Percentiles rank a stretch among this genome's conserved stretches.
Evolutionary conservation across 2,329 filamentous ascomycete species (phyloP).

Genomic region (Lojkania enalia): DNA sequence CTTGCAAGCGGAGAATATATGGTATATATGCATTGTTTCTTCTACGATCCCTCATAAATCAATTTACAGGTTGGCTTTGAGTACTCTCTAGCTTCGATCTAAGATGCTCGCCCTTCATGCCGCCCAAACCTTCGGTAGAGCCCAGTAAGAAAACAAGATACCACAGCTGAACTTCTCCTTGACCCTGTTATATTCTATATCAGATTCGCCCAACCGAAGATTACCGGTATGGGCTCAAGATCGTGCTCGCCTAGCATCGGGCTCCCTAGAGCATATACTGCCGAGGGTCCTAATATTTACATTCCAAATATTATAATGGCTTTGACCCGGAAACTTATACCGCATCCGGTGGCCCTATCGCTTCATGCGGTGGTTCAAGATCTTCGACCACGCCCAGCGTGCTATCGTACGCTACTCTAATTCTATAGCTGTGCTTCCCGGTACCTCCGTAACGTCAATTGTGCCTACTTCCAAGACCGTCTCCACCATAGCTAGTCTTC

Average conservation of each 20-base stretch:
- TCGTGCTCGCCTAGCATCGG: slow-evolving; percentile 44
- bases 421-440: neutral
- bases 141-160: too few species aligned
- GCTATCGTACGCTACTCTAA: slow-evolving; percentile 7
- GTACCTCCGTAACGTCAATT: neutral
- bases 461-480: neutral
- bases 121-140: slow-evolving; percentile 39
- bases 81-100: slow-evolving; percentile 38
- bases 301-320: slow-evolving; percentile 43
- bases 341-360: slow-evolving; percentile 35
- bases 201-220: slow-evolving; percentile 51
- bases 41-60: neutral
- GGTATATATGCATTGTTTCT: slow-evolving; percentile 12
- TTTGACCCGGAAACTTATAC: slow-evolving; percentile 34
- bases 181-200: too few species aligned
- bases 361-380: slow-evolving; percentile 29
- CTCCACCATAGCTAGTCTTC: too few species aligned
- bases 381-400: slow-evolving; percentile 4
- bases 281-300: slow-evolving; percentile 38
- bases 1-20: slow-evolving; percentile 46
- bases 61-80: neutral
- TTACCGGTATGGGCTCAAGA: slow-evolving; percentile 45
- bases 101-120: slow-evolving; percentile 54
- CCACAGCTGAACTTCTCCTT: too few species aligned
- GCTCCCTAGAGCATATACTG: slow-evolving; percentile 47